A percentile compares a stretch with the other conserved stretches of the same genome.
Evolutionary conservation across 2,329 filamentous ascomycete genomes (phyloP).

Genomic region (Neofusicoccum sp.): DNA sequence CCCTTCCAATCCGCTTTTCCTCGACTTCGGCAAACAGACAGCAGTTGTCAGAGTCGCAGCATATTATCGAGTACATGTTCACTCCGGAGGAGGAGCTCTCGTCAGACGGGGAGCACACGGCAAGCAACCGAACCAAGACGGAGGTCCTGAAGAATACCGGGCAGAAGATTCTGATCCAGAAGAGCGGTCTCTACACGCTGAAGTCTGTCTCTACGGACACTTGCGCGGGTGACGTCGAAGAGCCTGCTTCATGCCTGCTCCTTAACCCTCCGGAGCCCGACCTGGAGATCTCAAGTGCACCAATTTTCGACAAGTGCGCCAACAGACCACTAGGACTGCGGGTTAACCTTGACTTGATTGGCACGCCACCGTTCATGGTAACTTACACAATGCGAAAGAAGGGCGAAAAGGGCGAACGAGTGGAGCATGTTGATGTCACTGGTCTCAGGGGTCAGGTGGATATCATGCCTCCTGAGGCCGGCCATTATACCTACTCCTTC

Average conservation of each 20-base stretch:
- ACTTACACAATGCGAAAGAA: conserved; percentile 69
- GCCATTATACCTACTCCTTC: conserved; percentile 85
- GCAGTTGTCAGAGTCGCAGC: conserved; percentile 60
- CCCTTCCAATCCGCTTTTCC: conserved; percentile 70
- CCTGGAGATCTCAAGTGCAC: conserved; percentile 69
- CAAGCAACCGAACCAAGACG: conserved; percentile 50
- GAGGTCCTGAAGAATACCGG: conserved; percentile 61
- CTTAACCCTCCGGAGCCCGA: conserved; percentile 88
- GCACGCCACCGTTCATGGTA: conserved; percentile 87
- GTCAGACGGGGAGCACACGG: conserved; percentile 66
- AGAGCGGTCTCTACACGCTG: conserved; percentile 83
- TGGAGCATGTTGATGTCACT: conserved; percentile 58
- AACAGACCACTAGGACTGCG: conserved; percentile 88
- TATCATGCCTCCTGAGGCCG: conserved; percentile 75
- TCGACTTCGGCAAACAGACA: conserved; percentile 54
- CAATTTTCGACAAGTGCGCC: conserved; percentile 92
- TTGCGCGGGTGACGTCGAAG: conserved; percentile 84
- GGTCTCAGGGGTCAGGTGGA: conserved; percentile 81
- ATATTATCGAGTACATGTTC: conserved; percentile 78
- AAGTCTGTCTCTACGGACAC: conserved; percentile 75
- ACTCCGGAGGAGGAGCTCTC: conserved; percentile 69
- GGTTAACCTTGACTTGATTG: conserved; percentile 85
- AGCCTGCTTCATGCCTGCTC: conserved; percentile 89
- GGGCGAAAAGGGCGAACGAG: conserved; percentile 54
- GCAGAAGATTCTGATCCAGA: conserved; percentile 66